Base-by-base conservation (phyloP, 176 grass and related monocot genomes). In the Miscanthus lutarioriparius region DNA sequence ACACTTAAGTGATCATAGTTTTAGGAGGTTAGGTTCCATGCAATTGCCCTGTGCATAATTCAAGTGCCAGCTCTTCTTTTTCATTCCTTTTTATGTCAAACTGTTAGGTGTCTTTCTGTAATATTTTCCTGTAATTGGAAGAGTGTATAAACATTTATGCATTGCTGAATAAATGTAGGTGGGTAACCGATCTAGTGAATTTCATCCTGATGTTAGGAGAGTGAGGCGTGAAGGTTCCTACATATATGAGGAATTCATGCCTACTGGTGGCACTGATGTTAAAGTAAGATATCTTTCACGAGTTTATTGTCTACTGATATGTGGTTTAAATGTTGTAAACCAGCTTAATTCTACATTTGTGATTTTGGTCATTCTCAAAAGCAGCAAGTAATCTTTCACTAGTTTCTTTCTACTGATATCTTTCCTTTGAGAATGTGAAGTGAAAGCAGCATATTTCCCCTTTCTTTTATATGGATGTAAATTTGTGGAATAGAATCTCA, bases 171-270 rank as follows among this genome's bases (percentile, higher is more conserved):
- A 75, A 86, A 51, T 83, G 89, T 80, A 98, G 96, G 93, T 98
- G 86, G 96, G 96, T 38, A 98, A 95, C 75, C 91, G 96, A 45
- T 98, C 96, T 73, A 98, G 96, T 92, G 93, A 98, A 87, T 98
- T 98, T 88, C 93, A 95, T 92, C 93, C 96, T 70, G 96, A 98
- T 56, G 91, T 94, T 37, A 90, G 89, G 48, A 92, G 87, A 85
- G 96, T 98, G 81, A 91, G 96, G 70, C 96, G 93, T 75, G 96
- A 98, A 87, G 91, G 96, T 70, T 99, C 96, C 90, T 99, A 99
- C 73, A 99, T 99, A 82, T 99, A 99, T 23, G 96, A 99, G 72
- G 96, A 99, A 77, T 99, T 99, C 87, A 99, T 99, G 93, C 91
- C 96, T 77, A 99, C 96, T 72, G 96, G 96, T 82, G 96, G 96